These are phyloP conservation scores for Trichoderma cornu-damae DNA, from an alignment of 2,329 filamentous ascomycete genomes.

Conservation along the genomic window DNA sequence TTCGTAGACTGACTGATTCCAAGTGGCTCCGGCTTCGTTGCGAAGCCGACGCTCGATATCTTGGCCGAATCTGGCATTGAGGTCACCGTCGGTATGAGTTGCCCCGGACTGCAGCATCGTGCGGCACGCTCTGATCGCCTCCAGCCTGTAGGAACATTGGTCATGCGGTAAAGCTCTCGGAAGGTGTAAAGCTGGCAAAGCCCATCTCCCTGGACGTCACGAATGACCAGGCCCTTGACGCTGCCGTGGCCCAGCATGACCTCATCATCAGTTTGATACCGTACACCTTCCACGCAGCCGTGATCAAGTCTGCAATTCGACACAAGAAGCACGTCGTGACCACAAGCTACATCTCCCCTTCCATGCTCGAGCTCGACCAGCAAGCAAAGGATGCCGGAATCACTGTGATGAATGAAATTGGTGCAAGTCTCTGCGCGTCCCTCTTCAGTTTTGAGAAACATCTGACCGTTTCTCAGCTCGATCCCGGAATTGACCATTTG, in stretches of 20 bases:
- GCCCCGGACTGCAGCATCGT: background rate
- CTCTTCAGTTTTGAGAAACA: slow-evolving; percentile 50
- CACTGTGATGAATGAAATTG: slow-evolving; percentile 97
- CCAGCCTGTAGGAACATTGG: too few relatives aligned
- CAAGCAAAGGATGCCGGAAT: slow-evolving; percentile 80
- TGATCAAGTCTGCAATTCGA: slow-evolving; percentile 90
- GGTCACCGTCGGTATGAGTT: slow-evolving; percentile 50
- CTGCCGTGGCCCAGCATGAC: slow-evolving; percentile 72
- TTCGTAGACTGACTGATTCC: too few relatives aligned
- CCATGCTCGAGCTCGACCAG: slow-evolving; percentile 83
- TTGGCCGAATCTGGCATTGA: slow-evolving; percentile 55
- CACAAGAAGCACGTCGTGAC: slow-evolving; percentile 96
- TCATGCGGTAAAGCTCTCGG: slow-evolving; percentile 55
- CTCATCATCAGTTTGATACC: slow-evolving; percentile 80
- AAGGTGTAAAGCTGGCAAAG: slow-evolving; percentile 64
- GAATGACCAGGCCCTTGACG: slow-evolving; percentile 70
- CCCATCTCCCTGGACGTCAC: slow-evolving; percentile 82
- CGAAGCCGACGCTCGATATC: slow-evolving; percentile 61
- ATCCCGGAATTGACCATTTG: slow-evolving; percentile 66
- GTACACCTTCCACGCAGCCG: slow-evolving; percentile 80
- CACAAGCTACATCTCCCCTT: slow-evolving; percentile 86
- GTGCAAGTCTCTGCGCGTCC: slow-evolving; percentile 59
- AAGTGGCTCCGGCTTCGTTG: too few relatives aligned
- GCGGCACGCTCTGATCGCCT: background rate
- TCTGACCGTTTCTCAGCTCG: slow-evolving; percentile 26